Evolutionary conservation across 139 green algal species (phyloP).

Genomic region (Gonium pectorale): DNA sequence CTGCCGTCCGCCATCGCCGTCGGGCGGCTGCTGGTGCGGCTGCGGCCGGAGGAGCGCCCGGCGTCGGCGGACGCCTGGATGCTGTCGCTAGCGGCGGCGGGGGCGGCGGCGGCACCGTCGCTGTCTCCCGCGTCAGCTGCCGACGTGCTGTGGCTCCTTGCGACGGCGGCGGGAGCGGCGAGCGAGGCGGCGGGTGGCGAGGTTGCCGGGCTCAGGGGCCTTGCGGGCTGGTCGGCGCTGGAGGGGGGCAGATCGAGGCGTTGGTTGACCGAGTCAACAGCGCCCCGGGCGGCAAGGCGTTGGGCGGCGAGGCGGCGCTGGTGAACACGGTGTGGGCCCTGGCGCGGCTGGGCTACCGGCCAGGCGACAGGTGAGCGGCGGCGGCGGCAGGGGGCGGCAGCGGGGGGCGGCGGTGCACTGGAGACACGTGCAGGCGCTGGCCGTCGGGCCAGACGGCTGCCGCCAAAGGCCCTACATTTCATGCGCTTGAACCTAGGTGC

Average conservation of each 20-base stretch:
- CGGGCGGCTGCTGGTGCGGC: neutral
- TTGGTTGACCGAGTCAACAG: slow-evolving; percentile 1
- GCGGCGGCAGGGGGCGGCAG: neutral
- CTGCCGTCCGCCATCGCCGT: slow-evolving; percentile 1
- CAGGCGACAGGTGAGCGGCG: neutral
- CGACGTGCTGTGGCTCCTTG: slow-evolving; percentile 18
- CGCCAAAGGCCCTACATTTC: too few species aligned
- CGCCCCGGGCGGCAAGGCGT: neutral
- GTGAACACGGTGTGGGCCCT: slow-evolving; percentile 13
- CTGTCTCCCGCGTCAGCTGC: neutral
- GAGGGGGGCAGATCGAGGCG: neutral
- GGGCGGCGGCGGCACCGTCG: neutral
- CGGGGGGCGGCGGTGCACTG: too few species aligned
- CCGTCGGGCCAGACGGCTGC: too few species aligned
- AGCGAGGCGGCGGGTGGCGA: neutral
- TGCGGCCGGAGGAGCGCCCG: neutral
- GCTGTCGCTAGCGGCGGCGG: neutral
- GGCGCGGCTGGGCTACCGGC: neutral
- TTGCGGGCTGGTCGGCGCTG: neutral
- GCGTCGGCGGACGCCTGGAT: neutral
- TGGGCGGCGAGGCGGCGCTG: neutral
- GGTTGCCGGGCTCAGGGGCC: neutral
- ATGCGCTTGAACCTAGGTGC: too few species aligned
- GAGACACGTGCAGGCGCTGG: too few species aligned
- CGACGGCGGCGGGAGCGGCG: neutral